Conservation (phyloP, 179 eudicot genomes). For the Nepenthes alata region DNA sequence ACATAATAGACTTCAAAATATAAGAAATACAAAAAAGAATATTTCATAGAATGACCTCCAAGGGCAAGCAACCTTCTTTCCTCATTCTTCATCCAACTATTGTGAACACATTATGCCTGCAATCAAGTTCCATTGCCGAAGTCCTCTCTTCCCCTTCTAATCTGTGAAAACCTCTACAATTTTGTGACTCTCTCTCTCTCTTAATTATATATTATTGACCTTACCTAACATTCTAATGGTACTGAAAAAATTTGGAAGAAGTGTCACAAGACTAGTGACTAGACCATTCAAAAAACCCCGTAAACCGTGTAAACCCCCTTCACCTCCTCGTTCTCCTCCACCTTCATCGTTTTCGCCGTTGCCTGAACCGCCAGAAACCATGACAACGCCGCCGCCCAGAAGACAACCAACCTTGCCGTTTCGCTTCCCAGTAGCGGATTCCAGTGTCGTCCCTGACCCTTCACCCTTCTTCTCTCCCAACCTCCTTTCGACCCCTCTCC, state of each 20-base stretch:
- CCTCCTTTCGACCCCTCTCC: conserved; percentile 51
- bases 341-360: conserved; percentile 5
- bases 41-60: too few relatives aligned
- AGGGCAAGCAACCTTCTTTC: too few relatives aligned
- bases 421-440: conserved; percentile 42
- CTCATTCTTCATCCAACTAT: too few relatives aligned
- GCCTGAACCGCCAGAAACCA: conserved; percentile 4
- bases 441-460: conserved; percentile 68
- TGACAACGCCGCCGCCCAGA: conserved; percentile 18
- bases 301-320: conserved; percentile 3
- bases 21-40: too few relatives aligned
- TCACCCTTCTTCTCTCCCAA: conserved; percentile 49
- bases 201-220: too few relatives aligned
- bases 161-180: too few relatives aligned
- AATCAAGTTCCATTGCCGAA: too few relatives aligned
- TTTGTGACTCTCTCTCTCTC: too few relatives aligned
- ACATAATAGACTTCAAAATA: too few relatives aligned
- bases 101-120: too few relatives aligned
- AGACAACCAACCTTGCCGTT: conserved; percentile 18
- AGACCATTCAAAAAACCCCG: conserved; percentile 28
- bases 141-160: too few relatives aligned
- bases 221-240: conserved; percentile 10
- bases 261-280: conserved; percentile 15
- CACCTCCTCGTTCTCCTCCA: conserved; percentile 6
- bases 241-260: conserved; percentile 30